A percentile compares a stretch with the other conserved stretches of the same genome.
Evolutionary conservation across 345 rosid genomes (phyloP).

Genomic region (Combretum micranthum): DNA sequence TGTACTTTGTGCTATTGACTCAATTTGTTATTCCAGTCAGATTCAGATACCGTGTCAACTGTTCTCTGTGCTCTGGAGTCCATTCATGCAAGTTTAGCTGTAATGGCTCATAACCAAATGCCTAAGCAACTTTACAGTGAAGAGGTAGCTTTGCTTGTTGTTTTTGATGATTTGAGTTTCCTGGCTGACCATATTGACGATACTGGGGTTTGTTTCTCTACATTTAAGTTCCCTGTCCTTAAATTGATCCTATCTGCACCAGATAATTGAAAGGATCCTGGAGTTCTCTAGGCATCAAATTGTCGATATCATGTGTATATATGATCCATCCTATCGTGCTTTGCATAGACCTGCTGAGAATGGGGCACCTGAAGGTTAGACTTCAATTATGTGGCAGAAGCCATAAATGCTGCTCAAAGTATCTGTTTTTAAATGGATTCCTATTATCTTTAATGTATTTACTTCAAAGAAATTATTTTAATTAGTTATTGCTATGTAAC

Average conservation of each 20-base stretch:
- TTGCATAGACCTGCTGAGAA: conserved; percentile 75
- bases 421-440: not conserved
- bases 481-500: no score
- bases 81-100: conserved; percentile 84
- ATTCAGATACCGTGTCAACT: conserved; percentile 55
- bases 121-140: conserved; percentile 93
- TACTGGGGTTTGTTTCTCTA: conserved; percentile 8
- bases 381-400: conserved; percentile 3
- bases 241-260: conserved; percentile 9
- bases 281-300: conserved; percentile 94
- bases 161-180: no score
- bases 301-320: conserved; percentile 77
- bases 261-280: conserved; percentile 94
- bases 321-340: conserved; percentile 84
- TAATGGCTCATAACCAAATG: conserved; percentile 87
- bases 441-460: not conserved
- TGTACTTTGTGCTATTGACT: not conserved
- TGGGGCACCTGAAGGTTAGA: conserved; percentile 66
- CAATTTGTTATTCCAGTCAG: conserved; percentile 44
- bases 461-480: not conserved
- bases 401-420: not conserved
- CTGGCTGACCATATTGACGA: no score
- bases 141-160: conserved; percentile 46
- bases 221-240: not conserved
- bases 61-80: conserved; percentile 91